Conservation (phyloP, 208 protist species). For the Jaenimonas drosophilae region DNA sequence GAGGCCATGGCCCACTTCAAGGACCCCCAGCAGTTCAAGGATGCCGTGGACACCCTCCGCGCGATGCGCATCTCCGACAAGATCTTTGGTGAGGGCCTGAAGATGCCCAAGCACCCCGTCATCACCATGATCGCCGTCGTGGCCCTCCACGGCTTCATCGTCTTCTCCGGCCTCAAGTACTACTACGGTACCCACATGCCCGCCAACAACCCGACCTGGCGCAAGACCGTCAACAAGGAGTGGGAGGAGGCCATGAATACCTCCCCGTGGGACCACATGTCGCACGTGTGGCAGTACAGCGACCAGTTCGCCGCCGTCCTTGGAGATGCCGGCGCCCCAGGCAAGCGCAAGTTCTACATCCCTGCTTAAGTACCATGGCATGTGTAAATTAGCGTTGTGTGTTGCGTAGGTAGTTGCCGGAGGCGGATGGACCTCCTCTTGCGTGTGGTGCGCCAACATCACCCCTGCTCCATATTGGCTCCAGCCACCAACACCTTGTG, state of each 20-base stretch:
- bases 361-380: constrained; percentile 23
- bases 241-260: constrained; percentile 89
- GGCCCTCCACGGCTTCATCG: constrained; percentile 23
- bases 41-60: constrained; percentile 69
- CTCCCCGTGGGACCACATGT: constrained; percentile 87
- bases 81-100: constrained; percentile 79
- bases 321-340: constrained; percentile 44
- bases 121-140: constrained; percentile 28
- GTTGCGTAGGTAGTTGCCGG: too few relatives aligned
- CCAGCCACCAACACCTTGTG: too few relatives aligned
- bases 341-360: constrained; percentile 73
- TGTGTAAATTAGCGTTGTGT: too few relatives aligned
- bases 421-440: too few relatives aligned
- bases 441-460: too few relatives aligned
- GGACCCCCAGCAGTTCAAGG: constrained; percentile 81
- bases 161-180: constrained; percentile 43
- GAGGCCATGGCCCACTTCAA: constrained; percentile 81
- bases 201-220: constrained; percentile 83
- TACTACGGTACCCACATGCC: constrained; percentile 69
- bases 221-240: constrained; percentile 86
- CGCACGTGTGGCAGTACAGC: constrained; percentile 85
- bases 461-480: too few relatives aligned
- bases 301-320: constrained; percentile 64
- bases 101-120: constrained; percentile 46
- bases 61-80: constrained; percentile 72